Evolutionary conservation across 169 alveolate genomes (phyloP), one percentile per base, ranked within the genome.

Genomic region (Plasmodium berghei): DNA sequence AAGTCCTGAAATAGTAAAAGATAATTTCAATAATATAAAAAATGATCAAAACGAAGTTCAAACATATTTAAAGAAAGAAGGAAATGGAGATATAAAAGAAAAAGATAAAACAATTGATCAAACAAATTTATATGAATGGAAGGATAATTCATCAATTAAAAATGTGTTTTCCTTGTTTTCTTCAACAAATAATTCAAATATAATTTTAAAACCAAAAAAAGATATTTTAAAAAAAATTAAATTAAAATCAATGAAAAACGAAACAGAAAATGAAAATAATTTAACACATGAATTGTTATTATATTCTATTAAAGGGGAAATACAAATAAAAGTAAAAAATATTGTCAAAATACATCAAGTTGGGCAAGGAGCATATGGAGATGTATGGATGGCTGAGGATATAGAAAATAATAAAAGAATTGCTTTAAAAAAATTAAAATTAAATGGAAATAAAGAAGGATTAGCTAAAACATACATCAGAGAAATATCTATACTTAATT

Each of bases 291-390:
- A 77, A 24, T 63, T 77, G 5, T 46, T 77, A 48, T 24, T 77
- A 40, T 63, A 64, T 6, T 77, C 89, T 16, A 42, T 77, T 22
- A 77, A 49, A 64, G 89, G 89, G 28, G 89, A 77, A 56, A 26
- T 64, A 24, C 54, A 64, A 77, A 58, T 77, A 26, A 77, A 77
- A 24, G 71, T 93, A 34, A 54, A 77, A 52, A 93, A 93, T 80
- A 94, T 90, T 92, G 97, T 95, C 8, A 96, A 96, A 73, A 61
- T 96, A 22, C 96, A 93, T 94, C 97, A 96, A 18, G 96, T 96
- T 5, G 98, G 98, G 9, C 98, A 96, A 67, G 98, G 98, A 48
- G 97, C 98, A 14, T 96, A 95, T 77, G 98, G 98, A 26, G 98
- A 96, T 67, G 98, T 96, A 26, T 96, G 98, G 98, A 92, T 96